These are phyloP conservation scores for Aureobasidium melanogenum DNA, from an alignment of 2,329 filamentous ascomycete species.

Conservation along the genomic window DNA sequence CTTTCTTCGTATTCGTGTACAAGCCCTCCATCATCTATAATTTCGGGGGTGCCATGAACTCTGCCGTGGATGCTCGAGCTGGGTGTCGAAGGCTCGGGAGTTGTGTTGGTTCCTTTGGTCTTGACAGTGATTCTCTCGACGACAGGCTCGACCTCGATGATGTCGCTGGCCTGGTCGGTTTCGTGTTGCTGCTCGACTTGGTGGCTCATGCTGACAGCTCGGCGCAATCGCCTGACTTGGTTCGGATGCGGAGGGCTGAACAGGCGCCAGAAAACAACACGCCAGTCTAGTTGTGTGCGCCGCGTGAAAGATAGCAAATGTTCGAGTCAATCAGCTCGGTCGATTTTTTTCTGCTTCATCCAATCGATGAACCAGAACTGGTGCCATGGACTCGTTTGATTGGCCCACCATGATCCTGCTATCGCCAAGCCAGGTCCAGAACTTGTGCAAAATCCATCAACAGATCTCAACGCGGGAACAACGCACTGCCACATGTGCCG, in stretches of 20 bases:
- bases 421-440: conserved; percentile 5
- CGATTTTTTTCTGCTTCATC: neutral
- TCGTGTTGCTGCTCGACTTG: neutral
- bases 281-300: neutral
- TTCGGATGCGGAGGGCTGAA: neutral
- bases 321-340: neutral
- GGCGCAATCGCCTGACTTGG: neutral
- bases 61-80: conserved; percentile 15
- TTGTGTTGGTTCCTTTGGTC: conserved; percentile 22
- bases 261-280: too few relatives aligned
- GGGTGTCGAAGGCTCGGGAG: conserved; percentile 16
- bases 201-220: neutral
- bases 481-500: neutral
- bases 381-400: neutral
- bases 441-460: neutral
- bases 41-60: conserved; percentile 30
- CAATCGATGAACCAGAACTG: neutral
- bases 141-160: conserved; percentile 14
- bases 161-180: conserved; percentile 10
- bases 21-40: conserved; percentile 23
- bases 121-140: conserved; percentile 24
- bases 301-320: neutral
- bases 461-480: neutral
- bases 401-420: neutral
- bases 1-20: conserved; percentile 32